Conservation (phyloP, 179 eudicot species). For the Nepenthes alata region DNA sequence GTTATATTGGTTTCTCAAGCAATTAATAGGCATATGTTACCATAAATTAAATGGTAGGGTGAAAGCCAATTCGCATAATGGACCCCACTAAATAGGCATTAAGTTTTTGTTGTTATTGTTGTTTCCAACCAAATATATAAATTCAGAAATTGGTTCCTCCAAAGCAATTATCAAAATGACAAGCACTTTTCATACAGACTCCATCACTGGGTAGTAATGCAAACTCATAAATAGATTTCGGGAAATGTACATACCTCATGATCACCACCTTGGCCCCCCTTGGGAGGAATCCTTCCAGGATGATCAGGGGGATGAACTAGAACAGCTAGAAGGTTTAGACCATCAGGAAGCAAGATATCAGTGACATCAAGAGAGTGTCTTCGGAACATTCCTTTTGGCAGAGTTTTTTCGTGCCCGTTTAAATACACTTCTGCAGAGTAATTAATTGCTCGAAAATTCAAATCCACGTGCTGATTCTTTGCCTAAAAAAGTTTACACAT, state of each 20-base stretch:
- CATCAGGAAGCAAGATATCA: slow-evolving; percentile 53
- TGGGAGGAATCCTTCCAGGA: slow-evolving; percentile 77
- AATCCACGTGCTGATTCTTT: slow-evolving; percentile 62
- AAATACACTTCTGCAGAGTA: slow-evolving; percentile 84
- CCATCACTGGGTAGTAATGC: too few relatives aligned
- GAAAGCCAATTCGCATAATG: too few relatives aligned
- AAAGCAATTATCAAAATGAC: too few relatives aligned
- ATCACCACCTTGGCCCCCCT: slow-evolving; percentile 99
- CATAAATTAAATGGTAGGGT: too few relatives aligned
- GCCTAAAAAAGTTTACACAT: slow-evolving; percentile 26
- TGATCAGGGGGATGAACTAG: slow-evolving; percentile 96
- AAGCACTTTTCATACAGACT: too few relatives aligned
- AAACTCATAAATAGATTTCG: neutral
- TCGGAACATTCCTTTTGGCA: slow-evolving; percentile 95
- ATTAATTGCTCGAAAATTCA: slow-evolving; percentile 87
- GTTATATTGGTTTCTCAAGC: too few relatives aligned
- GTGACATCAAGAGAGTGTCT: slow-evolving; percentile 84
- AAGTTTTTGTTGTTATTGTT: too few relatives aligned
- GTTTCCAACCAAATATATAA: too few relatives aligned
- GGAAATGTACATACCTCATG: slow-evolving; percentile 52
- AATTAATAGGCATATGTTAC: too few relatives aligned
- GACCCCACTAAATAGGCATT: too few relatives aligned
- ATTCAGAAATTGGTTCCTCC: too few relatives aligned
- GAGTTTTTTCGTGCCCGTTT: slow-evolving; percentile 68
- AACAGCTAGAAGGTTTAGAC: slow-evolving; percentile 79